Evolutionary conservation across 1,284 basidiomycete species (phyloP).

Genomic region (Ceratobasidium sp.): DNA sequence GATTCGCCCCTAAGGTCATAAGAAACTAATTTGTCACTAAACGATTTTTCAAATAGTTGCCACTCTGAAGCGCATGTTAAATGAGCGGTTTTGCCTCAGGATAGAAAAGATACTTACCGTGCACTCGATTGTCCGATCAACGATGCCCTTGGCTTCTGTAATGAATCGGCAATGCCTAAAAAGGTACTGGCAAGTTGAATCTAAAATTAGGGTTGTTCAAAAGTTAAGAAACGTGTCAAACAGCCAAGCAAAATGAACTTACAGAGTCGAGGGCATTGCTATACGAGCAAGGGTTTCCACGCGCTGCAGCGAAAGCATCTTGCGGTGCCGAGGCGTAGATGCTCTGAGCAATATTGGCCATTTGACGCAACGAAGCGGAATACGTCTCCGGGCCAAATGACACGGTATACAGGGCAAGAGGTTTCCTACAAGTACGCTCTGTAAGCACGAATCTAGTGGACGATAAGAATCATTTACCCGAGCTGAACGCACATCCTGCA

Average conservation of each 20-base stretch:
- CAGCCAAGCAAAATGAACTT: slow-evolving; percentile 48
- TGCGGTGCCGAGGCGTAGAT: slow-evolving; percentile 65
- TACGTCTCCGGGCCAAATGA: slow-evolving; percentile 65
- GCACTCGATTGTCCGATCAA: slow-evolving; percentile 52
- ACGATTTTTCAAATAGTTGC: no score
- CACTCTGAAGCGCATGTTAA: no score
- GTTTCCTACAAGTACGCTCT: slow-evolving; percentile 60
- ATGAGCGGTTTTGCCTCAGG: no score
- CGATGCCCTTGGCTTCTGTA: slow-evolving; percentile 70
- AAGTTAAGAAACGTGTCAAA: not conserved
- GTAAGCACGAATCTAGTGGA: no score
- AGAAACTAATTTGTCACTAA: no score
- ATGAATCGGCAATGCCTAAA: slow-evolving; percentile 70
- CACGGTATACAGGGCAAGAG: slow-evolving; percentile 72
- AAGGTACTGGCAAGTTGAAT: slow-evolving; percentile 3
- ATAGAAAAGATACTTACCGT: no score
- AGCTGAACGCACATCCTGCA: slow-evolving; percentile 64
- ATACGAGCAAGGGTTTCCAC: slow-evolving; percentile 66
- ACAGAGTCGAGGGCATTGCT: slow-evolving; percentile 70
- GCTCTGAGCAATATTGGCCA: slow-evolving; percentile 69
- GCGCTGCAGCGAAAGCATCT: slow-evolving; percentile 62
- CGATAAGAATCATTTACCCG: slow-evolving; percentile 62
- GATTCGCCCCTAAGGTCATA: no score
- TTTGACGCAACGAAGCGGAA: slow-evolving; percentile 62
- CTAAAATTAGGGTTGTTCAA: not conserved